Evolutionary conservation across 768 basidiomycete species (phyloP).

Genomic region (Tulasnella sp.): DNA sequence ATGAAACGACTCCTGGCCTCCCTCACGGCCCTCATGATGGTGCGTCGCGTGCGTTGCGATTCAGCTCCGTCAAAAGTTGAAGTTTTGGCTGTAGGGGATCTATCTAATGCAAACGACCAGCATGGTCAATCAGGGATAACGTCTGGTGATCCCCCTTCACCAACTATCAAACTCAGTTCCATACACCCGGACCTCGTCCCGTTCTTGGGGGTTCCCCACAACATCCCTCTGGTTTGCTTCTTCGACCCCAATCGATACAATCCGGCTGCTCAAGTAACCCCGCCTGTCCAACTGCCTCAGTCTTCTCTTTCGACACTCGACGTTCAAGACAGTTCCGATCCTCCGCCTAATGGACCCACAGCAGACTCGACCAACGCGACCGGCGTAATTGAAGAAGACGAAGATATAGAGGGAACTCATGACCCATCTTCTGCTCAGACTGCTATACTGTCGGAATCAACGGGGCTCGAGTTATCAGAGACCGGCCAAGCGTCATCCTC

Average conservation of each 20-base stretch:
- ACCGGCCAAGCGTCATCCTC: neutral
- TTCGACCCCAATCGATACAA: slow-evolving; percentile 27
- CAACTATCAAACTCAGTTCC: slow-evolving; percentile 14
- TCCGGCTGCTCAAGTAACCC: neutral
- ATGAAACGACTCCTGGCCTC: neutral
- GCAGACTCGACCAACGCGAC: neutral
- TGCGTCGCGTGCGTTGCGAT: neutral
- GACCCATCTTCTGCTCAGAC: neutral
- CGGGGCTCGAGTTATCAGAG: neutral
- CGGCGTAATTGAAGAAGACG: neutral
- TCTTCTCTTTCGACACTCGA: neutral
- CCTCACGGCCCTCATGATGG: neutral
- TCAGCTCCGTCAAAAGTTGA: neutral
- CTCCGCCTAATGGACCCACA: neutral
- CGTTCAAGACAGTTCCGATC: neutral
- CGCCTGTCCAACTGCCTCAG: neutral
- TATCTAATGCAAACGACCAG: neutral
- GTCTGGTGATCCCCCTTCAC: neutral
- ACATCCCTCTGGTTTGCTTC: slow-evolving; percentile 22
- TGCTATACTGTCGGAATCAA: neutral
- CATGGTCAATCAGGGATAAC: neutral
- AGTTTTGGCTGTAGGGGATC: neutral
- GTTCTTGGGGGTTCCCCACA: slow-evolving; percentile 19
- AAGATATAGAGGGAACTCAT: neutral
- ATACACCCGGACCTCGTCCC: slow-evolving; percentile 22